Evolutionary conservation across 352 stramenopile species (phyloP).

Genomic region (Globisporangium uncinulatum): DNA sequence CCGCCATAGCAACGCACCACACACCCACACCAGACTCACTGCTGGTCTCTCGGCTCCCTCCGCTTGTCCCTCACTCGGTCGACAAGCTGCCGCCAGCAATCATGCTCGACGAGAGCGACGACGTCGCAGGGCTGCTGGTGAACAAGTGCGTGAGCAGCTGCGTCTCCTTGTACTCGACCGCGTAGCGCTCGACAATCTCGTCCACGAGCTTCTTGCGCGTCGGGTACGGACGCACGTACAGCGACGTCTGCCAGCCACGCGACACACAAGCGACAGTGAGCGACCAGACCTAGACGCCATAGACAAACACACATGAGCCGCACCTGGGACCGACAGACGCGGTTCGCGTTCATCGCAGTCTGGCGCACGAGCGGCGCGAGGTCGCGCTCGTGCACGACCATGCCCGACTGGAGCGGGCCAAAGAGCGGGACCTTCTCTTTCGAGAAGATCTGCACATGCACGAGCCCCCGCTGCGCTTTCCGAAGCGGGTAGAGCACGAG

Average conservation of each 20-base stretch:
- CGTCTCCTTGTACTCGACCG: constrained; percentile 82
- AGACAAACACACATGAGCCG: neutral
- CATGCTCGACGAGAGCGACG: constrained; percentile 1
- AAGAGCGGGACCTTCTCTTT: constrained; percentile 83
- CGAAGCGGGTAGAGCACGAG: constrained; percentile 79
- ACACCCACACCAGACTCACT: too few relatives aligned
- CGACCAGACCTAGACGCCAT: neutral
- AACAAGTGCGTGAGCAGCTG: constrained; percentile 79
- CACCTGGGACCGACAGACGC: constrained; percentile 80
- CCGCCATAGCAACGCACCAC: too few relatives aligned
- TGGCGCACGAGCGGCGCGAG: constrained; percentile 73
- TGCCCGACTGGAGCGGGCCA: constrained; percentile 74
- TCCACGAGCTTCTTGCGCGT: constrained; percentile 86
- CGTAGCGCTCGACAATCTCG: constrained; percentile 85
- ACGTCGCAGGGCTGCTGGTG: constrained; percentile 16
- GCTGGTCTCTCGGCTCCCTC: too few relatives aligned
- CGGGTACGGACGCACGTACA: constrained; percentile 82
- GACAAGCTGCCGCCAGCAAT: neutral
- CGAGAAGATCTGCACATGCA: constrained; percentile 70
- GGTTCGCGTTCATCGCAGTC: constrained; percentile 86
- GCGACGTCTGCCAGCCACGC: constrained; percentile 39
- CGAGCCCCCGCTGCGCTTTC: constrained; percentile 55
- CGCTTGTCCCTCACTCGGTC: neutral
- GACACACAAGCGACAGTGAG: neutral
- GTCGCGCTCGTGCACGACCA: constrained; percentile 71